Conservation (phyloP, 257 asterid species). For the Nyctanthes arbortristis region DNA sequence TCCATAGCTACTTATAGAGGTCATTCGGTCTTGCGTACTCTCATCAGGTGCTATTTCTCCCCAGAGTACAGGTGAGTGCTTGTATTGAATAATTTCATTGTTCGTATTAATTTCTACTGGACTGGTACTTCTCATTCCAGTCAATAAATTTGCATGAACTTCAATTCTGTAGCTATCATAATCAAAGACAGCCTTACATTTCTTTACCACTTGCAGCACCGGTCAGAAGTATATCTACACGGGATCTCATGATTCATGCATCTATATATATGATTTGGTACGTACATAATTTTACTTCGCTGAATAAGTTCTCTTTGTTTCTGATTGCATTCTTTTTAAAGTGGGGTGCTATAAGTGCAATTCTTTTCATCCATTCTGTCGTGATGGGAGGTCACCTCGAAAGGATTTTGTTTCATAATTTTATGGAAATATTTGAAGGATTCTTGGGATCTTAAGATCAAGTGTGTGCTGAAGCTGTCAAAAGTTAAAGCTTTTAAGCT, state of each 20-base stretch:
- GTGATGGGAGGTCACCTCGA: background rate
- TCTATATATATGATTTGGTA: conserved; percentile 87
- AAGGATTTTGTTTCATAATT: background rate
- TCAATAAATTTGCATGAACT: background rate
- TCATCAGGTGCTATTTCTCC: conserved; percentile 90
- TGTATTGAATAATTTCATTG: background rate
- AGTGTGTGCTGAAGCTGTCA: no score
- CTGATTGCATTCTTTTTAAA: background rate
- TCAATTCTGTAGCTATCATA: background rate
- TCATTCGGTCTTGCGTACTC: conserved; percentile 81
- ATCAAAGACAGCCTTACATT: background rate
- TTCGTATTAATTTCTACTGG: background rate
- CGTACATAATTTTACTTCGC: conserved; percentile 17
- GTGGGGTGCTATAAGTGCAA: background rate
- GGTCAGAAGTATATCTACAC: conserved; percentile 95
- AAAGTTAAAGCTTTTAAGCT: background rate
- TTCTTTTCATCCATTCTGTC: background rate
- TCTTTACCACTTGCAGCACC: conserved; percentile 53
- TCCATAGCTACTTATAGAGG: conserved; percentile 80
- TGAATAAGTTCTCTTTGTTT: background rate
- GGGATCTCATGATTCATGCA: conserved; percentile 74
- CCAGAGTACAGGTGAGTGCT: conserved; percentile 70
- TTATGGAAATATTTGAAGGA: background rate
- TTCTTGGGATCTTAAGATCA: background rate
- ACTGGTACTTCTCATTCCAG: background rate